These are phyloP conservation scores for Lentinus tigrinus DNA, from an alignment of 768 basidiomycete species.

Conservation along the genomic window DNA sequence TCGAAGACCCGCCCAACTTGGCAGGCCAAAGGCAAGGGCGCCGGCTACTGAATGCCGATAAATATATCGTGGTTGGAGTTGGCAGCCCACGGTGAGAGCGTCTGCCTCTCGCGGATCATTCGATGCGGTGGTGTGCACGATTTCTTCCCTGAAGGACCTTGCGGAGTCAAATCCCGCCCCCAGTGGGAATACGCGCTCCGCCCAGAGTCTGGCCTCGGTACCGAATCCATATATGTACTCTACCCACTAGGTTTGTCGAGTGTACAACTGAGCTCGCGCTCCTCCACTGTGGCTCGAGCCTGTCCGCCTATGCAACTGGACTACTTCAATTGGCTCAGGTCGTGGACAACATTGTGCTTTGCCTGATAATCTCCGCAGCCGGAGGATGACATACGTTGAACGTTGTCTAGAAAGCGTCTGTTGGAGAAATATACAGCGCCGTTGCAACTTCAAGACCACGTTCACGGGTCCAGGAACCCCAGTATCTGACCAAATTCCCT, in stretches of 20 bases:
- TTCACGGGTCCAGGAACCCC: background rate
- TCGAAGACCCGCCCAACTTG: conserved; percentile 10
- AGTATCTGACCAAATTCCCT: background rate
- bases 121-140: conserved; percentile 7
- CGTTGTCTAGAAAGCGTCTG: background rate
- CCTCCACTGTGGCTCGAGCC: too few species aligned
- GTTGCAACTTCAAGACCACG: background rate
- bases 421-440: background rate
- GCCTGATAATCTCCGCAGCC: background rate
- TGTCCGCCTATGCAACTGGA: too few species aligned
- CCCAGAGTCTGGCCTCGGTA: conserved; percentile 9
- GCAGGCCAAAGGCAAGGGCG: conserved; percentile 9
- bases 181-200: conserved; percentile 1
- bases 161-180: conserved; percentile 1
- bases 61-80: conserved; percentile 9
- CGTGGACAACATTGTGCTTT: background rate
- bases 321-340: too few species aligned
- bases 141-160: background rate
- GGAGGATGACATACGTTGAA: too few species aligned
- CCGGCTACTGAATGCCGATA: conserved; percentile 14
- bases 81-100: conserved; percentile 12
- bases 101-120: conserved; percentile 18
- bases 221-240: conserved; percentile 8
- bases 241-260: too few species aligned
- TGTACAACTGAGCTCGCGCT: too few species aligned